A percentile compares a stretch with the other conserved stretches of the same genome.
Evolutionary conservation across 192 early-diverging fungal species (phyloP).

Genomic region (Coemansia sp.): DNA sequence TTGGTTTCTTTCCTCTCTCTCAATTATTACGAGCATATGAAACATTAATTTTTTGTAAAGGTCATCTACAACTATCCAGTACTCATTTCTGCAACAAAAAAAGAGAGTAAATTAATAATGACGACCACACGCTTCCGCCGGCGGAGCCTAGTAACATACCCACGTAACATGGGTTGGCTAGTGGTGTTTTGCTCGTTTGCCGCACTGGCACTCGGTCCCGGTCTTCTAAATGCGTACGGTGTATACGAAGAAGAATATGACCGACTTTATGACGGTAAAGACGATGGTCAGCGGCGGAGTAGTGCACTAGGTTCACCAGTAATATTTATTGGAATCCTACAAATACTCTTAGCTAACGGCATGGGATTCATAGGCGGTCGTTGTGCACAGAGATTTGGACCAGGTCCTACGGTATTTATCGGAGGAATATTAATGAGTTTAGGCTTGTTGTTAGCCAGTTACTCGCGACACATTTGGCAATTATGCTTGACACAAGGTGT

Average conservation of each 20-base stretch:
- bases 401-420: conserved; percentile 46
- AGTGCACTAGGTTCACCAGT: conserved; percentile 44
- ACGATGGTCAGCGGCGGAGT: conserved; percentile 18
- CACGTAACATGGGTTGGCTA: conserved; percentile 46
- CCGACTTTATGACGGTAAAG: conserved; percentile 47
- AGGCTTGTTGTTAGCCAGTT: conserved; percentile 64
- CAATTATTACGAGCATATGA: background rate
- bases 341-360: conserved; percentile 53
- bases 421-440: conserved; percentile 55
- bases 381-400: conserved; percentile 41
- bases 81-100: background rate
- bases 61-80: background rate
- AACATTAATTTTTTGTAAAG: background rate
- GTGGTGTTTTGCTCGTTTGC: conserved; percentile 52
- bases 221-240: conserved; percentile 51
- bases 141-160: conserved; percentile 36
- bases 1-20: background rate
- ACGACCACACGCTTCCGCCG: conserved; percentile 32
- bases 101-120: background rate
- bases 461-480: conserved; percentile 65
- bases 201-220: conserved; percentile 45
- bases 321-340: conserved; percentile 47
- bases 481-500: conserved; percentile 68
- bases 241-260: conserved; percentile 55
- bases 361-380: conserved; percentile 44